Percentiles rank a stretch among this genome's conserved stretches.
Evolutionary conservation across 108 stramenopile species (phyloP).

Genomic region (Cyclotella baltica): DNA sequence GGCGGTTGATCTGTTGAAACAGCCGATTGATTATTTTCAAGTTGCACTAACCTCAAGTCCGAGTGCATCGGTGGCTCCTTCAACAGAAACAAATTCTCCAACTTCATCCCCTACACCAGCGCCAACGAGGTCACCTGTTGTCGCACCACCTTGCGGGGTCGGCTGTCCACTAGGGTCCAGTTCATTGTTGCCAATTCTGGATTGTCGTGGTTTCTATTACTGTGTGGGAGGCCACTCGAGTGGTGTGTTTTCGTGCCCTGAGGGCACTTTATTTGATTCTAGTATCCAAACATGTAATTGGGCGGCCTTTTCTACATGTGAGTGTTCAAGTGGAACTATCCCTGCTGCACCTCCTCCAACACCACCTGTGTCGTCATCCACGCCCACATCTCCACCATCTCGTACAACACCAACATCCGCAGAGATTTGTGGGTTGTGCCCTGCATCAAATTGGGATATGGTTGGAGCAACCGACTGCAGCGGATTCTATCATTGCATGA

Average conservation of each 20-base stretch:
- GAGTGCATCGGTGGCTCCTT: conserved; percentile 2
- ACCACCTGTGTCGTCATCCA: not conserved
- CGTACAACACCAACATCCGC: not conserved
- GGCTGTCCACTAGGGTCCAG: conserved; percentile 7
- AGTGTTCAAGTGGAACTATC: not conserved
- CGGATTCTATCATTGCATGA: not conserved
- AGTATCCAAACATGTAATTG: conserved; percentile 25
- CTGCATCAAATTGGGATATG: no score
- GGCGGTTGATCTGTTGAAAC: conserved; percentile 36
- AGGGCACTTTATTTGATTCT: conserved; percentile 22
- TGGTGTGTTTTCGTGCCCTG: conserved; percentile 1
- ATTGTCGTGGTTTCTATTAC: conserved; percentile 24
- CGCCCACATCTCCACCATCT: not conserved
- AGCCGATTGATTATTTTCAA: conserved; percentile 6
- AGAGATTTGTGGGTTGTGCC: no score
- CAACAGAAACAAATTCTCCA: conserved; percentile 11
- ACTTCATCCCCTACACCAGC: not conserved
- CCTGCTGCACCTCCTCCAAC: not conserved
- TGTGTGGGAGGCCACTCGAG: conserved; percentile 10
- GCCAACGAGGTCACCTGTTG: not conserved
- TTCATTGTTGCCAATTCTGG: not conserved
- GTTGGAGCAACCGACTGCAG: not conserved
- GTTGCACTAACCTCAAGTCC: conserved; percentile 4
- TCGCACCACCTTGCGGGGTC: not conserved
- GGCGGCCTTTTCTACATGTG: conserved; percentile 1